Conservation (phyloP, 2,329 filamentous ascomycete species). For the Aspergillus sp. region DNA sequence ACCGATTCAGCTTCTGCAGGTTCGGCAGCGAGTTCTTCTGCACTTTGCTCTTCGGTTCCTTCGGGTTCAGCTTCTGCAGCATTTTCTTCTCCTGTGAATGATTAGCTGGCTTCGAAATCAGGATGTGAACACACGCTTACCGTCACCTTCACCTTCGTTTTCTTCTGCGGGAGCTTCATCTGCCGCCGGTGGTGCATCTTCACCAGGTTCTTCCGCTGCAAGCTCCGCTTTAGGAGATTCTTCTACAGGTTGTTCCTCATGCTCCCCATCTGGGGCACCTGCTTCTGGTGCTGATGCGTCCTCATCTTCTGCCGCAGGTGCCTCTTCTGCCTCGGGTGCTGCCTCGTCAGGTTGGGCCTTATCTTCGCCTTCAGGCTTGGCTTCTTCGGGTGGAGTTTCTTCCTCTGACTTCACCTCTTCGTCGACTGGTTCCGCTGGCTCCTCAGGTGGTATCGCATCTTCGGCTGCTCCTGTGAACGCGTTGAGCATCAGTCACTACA, state of each 20-base stretch:
- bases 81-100: slow-evolving; percentile 4
- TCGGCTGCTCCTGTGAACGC: slow-evolving; percentile 18
- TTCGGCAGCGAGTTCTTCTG: slow-evolving; percentile 9
- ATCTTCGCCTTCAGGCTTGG: slow-evolving; percentile 8
- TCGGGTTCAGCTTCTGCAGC: neutral
- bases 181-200: neutral
- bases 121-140: slow-evolving; percentile 11
- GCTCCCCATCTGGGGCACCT: neutral
- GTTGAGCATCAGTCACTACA: slow-evolving; percentile 8
- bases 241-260: slow-evolving; percentile 2
- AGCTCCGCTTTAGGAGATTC: slow-evolving; percentile 3
- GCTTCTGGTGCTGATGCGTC: slow-evolving; percentile 4
- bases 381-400: slow-evolving; percentile 9
- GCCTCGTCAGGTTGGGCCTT: slow-evolving; percentile 9
- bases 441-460: slow-evolving; percentile 16
- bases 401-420: slow-evolving; percentile 16
- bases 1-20: slow-evolving; percentile 8
- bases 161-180: slow-evolving; percentile 4
- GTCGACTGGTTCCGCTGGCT: slow-evolving; percentile 14
- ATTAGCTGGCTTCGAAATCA: slow-evolving; percentile 6
- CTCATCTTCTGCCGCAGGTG: slow-evolving; percentile 8
- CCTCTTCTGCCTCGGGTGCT: slow-evolving; percentile 11
- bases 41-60: slow-evolving; percentile 4
- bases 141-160: slow-evolving; percentile 15
- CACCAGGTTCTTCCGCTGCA: slow-evolving; percentile 4